Evolutionary conservation across 2,329 filamentous ascomycete species (phyloP), one percentile per base, ranked within the genome.

Genomic region (Fusarium tricinctum): DNA sequence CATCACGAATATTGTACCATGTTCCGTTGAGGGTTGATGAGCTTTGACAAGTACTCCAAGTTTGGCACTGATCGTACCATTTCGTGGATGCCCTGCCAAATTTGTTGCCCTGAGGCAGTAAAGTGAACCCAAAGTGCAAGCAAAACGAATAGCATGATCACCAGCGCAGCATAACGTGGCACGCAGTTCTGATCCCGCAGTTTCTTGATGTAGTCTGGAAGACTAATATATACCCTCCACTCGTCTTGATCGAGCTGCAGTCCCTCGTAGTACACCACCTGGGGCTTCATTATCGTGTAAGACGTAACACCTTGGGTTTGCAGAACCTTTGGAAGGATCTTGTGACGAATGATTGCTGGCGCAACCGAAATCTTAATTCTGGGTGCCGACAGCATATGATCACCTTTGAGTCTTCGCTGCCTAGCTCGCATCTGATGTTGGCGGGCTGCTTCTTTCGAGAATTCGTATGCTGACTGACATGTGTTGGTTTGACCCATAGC

Each of bases 341-440:
- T 71, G 61, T 74, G 54, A 14, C 69, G 71, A 42, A 66, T 45
- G 22, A 78, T 72, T 20, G 62, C 60, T 6, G 78, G 78, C 2
- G 64, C 61, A 4, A 74, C 69, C 4, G 72, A 73, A n/a, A 79
- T 75, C 61, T 78, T 78, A 33, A 79, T 71, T n/a, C 78, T 73
- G 8, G 74, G 68, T 28, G 50, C 28, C 39, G 54, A 70, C 4
- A 44, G 28, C 14, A 61, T 51, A 15, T 19, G 35, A 8, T 45
- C 35, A 1, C 28, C n/a, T 3, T 38, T 38, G 33, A 53, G 39
- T 7, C n/a, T 46, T 13, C 49, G 46, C 5, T 47, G 44, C 3
- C 12, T 19, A 19, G 47, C 9, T 28, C 50, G 40, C 40, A 60
- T 30, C 6, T 67, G 56, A 30, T 68, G 40, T 10, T 30, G 44